phyloP scores from a whole-genome alignment of 768 basidiomycete genomes.

The Tephrocybe sp. region DNA sequence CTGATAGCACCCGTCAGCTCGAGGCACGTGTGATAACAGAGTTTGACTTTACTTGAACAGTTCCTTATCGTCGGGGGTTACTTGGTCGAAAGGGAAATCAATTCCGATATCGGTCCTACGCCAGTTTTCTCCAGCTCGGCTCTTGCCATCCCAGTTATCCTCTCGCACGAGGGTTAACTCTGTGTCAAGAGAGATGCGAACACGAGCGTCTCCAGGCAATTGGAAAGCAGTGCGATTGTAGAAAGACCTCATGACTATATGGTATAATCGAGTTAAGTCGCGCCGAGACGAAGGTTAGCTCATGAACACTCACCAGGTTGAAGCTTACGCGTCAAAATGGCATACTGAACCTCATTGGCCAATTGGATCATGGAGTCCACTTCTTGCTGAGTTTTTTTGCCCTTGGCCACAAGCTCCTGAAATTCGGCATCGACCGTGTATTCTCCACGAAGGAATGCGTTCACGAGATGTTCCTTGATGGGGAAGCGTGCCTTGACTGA shows the following conservation, averaged over 20 bases:
- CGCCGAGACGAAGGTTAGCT: not conserved
- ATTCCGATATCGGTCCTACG: slow-evolving; percentile 91
- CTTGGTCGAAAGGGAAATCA: slow-evolving; percentile 84
- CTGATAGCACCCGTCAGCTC: slow-evolving; percentile 26
- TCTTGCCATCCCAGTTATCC: slow-evolving; percentile 90
- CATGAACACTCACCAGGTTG: slow-evolving; percentile 63
- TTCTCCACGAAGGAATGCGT: slow-evolving; percentile 86
- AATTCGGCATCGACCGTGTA: slow-evolving; percentile 95
- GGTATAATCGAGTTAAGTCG: not conserved
- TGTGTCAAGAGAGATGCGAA: slow-evolving; percentile 97
- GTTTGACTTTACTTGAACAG: slow-evolving; percentile 69
- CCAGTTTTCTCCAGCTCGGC: slow-evolving; percentile 89
- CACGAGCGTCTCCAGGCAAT: slow-evolving; percentile 96
- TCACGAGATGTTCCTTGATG: slow-evolving; percentile 91
- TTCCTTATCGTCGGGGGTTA: slow-evolving; percentile 80
- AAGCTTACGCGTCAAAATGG: slow-evolving; percentile 77
- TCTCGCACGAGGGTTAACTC: slow-evolving; percentile 93
- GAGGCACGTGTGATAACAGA: slow-evolving; percentile 6
- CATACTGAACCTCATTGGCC: slow-evolving; percentile 96
- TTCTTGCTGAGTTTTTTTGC: slow-evolving; percentile 91
- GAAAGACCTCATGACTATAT: slow-evolving; percentile 89
- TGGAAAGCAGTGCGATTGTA: slow-evolving; percentile 99
- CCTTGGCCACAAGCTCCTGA: slow-evolving; percentile 79
- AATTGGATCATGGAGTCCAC: slow-evolving; percentile 94
- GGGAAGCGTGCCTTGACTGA: slow-evolving; percentile 97